Base-by-base conservation (phyloP, 2,329 filamentous ascomycete genomes). In the Pseudocercospora crystallina region DNA sequence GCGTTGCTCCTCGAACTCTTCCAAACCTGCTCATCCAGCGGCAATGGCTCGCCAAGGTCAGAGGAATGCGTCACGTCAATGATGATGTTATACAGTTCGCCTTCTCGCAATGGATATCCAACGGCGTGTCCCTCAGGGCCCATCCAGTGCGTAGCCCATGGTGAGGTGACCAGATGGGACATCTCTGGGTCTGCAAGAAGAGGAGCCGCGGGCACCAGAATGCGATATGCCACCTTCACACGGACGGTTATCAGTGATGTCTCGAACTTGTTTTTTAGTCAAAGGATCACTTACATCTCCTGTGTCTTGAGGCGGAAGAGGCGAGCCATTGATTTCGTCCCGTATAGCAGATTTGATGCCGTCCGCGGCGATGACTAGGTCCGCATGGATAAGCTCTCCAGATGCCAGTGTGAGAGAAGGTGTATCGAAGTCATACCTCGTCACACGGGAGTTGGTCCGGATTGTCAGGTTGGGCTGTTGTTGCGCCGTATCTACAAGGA, bases 11-110 rank as follows among this genome's bases (percentile, higher is more conserved):
- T 55, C 38, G 64, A 59, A 8, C 54, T 58, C 31, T 60, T 62
- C 65, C 65, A 66, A 20, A 64, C 59, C n/a, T 63, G 59, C 31
- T 64, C 57, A 30, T 53, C 54, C 9, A 53, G 43, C 13, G 54
- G 52, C 9, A 59, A 32, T 4, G 57, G 57, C 10, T 59, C 57
- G 26, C 54, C 57, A 9, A 51, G 36, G 41, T 58, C 57, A 9
- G 57, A 59, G 11, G 46, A 39, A 38, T 59, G 57, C 31, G 57
- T 59, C 12, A 58, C 52, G 30, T 57, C 54, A 20, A 68, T 64
- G 49, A 66, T 65, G 50, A 68, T 65, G 53, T 68, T 69, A 54
- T 65, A 68, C 11, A 66, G 51, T 26, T 67, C 61, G 15, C 64
- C 61, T 34, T 50, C 61, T 9, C 63, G 54, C 0, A 69, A 49